Conservation (phyloP, 257 asterid species). For the Forsythia viridissima region DNA sequence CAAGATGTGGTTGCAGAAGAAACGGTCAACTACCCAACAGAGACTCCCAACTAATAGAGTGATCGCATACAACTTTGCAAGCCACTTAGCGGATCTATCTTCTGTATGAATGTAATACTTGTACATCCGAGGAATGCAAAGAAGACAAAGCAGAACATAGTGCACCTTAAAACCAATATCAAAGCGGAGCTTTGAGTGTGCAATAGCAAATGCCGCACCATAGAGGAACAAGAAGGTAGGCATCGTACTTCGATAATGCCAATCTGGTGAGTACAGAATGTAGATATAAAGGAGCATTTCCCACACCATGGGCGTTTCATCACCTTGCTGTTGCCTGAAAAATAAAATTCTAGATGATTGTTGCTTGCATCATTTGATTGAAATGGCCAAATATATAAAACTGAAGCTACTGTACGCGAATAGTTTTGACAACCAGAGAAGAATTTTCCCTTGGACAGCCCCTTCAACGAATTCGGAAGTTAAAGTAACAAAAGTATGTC, state of each 20-base stretch:
- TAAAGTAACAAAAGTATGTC: neutral
- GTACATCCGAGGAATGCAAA: conserved; percentile 91
- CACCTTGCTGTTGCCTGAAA: conserved; percentile 92
- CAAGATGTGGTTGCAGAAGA: conserved; percentile 57
- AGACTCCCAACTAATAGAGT: conserved; percentile 57
- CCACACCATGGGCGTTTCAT: conserved; percentile 99
- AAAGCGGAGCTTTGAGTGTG: conserved; percentile 71
- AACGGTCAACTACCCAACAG: conserved; percentile 79
- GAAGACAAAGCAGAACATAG: conserved; percentile 85
- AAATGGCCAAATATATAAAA: neutral
- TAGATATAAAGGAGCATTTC: conserved; percentile 96
- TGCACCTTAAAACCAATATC: conserved; percentile 75
- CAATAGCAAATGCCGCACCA: conserved; percentile 75
- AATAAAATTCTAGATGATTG: conserved; percentile 13
- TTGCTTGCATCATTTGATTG: neutral
- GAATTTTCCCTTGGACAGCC: neutral
- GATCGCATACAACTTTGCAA: conserved; percentile 63
- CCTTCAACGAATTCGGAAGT: neutral
- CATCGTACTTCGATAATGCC: conserved; percentile 98
- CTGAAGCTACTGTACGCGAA: neutral
- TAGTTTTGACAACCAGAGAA: neutral
- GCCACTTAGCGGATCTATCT: conserved; percentile 70
- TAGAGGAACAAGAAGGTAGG: conserved; percentile 90
- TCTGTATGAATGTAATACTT: conserved; percentile 82
- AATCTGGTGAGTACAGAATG: conserved; percentile 96